phyloP scores from a whole-genome alignment of 805 yeast species.

The Yarrowia sp. region DNA sequence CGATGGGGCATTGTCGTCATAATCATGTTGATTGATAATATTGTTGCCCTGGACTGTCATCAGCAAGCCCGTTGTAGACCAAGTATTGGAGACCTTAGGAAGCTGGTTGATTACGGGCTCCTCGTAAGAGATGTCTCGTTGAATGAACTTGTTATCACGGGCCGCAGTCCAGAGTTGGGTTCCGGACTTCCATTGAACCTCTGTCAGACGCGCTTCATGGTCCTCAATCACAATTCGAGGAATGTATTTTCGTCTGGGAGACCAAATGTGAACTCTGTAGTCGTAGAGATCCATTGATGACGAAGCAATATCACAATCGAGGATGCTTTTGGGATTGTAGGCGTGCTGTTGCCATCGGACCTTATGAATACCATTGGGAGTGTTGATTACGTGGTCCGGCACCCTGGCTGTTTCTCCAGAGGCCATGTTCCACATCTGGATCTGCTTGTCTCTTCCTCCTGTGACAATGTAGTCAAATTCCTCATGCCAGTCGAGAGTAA shows the following conservation, averaged over 20 bases:
- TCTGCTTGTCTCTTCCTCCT: conserved; percentile 87
- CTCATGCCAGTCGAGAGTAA: conserved; percentile 86
- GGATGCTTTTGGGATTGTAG: conserved; percentile 15
- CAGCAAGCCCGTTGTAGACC: conserved; percentile 56
- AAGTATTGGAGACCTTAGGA: conserved; percentile 50
- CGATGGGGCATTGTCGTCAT: neutral
- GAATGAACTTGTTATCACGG: conserved; percentile 48
- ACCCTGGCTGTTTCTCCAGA: conserved; percentile 37
- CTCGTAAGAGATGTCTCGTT: conserved; percentile 47
- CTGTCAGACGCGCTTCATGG: conserved; percentile 38
- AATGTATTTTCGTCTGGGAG: conserved; percentile 63
- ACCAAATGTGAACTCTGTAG: conserved; percentile 62
- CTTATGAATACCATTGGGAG: conserved; percentile 75
- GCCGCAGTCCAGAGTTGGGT: conserved; percentile 52
- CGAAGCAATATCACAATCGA: conserved; percentile 52
- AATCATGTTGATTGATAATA: neutral
- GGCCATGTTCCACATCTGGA: conserved; percentile 70
- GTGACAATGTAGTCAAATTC: conserved; percentile 74
- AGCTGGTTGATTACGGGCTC: conserved; percentile 50
- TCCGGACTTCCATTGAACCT: conserved; percentile 30
- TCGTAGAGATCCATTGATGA: conserved; percentile 68
- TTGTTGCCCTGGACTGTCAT: conserved; percentile 49
- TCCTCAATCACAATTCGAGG: conserved; percentile 56
- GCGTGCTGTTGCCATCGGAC: conserved; percentile 54
- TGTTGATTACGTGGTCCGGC: conserved; percentile 69